A percentile compares a stretch with the other conserved stretches of the same genome.
Conservation (phyloP, 345 rosid species). For the Nephelium lappaceum region DNA sequence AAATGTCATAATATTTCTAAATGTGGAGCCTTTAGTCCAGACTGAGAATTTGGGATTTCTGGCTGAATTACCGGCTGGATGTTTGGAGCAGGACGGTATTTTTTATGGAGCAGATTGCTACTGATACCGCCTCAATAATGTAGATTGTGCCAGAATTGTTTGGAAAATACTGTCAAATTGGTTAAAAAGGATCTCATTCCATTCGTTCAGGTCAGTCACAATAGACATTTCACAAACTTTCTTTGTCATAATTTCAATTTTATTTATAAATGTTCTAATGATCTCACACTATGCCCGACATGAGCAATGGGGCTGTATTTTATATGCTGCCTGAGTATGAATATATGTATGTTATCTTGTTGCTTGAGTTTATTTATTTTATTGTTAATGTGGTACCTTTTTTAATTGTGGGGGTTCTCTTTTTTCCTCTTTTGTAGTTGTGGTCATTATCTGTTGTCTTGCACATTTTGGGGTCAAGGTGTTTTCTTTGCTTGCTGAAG, state of each 20-base stretch:
- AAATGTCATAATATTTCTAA: no score
- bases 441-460: neutral
- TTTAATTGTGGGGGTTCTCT: no score
- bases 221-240: neutral
- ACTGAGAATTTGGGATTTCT: no score
- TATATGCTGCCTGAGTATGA: neutral
- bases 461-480: neutral
- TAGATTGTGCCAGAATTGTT: no score
- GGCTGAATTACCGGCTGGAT: neutral
- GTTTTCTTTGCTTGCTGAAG: neutral
- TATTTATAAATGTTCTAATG: neutral
- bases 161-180: no score
- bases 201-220: conserved; percentile 17
- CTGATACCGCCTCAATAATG: no score
- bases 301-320: neutral
- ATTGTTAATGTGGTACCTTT: neutral
- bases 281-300: neutral
- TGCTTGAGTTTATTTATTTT: neutral
- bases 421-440: neutral
- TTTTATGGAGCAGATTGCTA: no score
- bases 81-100: no score
- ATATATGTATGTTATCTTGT: neutral
- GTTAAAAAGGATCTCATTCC: neutral
- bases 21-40: no score
- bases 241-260: neutral